Conservation (phyloP, 202 grass and related monocot genomes). For the Schoenoplectus tabernaemontani region DNA sequence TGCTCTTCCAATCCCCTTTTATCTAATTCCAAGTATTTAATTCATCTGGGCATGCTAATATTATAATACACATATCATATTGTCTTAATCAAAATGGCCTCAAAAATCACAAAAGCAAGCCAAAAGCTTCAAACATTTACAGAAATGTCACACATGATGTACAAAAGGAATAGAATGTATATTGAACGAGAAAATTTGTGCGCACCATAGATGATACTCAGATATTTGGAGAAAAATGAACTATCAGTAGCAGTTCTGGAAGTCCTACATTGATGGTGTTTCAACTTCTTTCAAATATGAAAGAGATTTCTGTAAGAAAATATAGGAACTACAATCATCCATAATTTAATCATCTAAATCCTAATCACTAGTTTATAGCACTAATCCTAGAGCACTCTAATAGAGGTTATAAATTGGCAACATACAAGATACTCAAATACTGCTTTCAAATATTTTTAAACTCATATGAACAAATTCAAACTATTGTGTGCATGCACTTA, state of each 20-base stretch:
- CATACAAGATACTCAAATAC: not conserved
- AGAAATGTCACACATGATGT: not conserved
- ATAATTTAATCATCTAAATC: not conserved
- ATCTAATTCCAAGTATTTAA: not conserved
- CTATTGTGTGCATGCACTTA: slow-evolving; percentile 16
- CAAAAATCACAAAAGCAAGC: not conserved
- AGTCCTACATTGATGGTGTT: no score
- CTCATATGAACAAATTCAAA: not conserved
- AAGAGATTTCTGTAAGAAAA: not conserved
- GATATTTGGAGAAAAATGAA: not conserved
- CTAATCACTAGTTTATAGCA: not conserved
- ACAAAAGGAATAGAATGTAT: not conserved
- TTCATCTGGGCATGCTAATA: not conserved
- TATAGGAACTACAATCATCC: not conserved
- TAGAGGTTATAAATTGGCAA: not conserved
- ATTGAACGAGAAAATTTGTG: not conserved
- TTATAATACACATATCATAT: not conserved
- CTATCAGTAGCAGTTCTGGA: not conserved
- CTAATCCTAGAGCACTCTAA: not conserved
- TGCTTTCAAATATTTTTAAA: not conserved
- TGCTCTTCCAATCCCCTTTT: not conserved
- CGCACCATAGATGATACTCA: not conserved
- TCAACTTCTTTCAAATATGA: not conserved
- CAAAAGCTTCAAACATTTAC: not conserved
- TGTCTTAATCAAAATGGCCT: not conserved